Base-by-base conservation (phyloP, 257 asterid species). In the Striga asiatica region DNA sequence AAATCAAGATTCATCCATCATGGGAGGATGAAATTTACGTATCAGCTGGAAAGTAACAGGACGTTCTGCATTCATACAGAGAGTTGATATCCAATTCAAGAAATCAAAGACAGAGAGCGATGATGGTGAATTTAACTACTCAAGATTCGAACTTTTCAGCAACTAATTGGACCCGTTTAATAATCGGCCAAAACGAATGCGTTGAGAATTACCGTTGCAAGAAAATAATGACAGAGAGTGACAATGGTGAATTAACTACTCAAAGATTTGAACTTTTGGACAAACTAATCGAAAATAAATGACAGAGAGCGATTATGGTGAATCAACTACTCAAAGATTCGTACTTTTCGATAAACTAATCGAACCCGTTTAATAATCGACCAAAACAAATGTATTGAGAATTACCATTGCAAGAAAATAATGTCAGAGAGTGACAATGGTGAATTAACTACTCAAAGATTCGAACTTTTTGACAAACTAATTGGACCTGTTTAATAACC, bases 231-330 rank as follows among this genome's bases (percentile, higher is more conserved):
- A 24, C 5, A 38, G 62, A 14, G 60, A 48, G 25, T 38, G 66
- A 16, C 21, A 41, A 69, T 18, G 12, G 31, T 54, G 31, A 68
- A 55, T 50, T 52, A 58, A 48, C 18, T 1, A 3, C 35, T 34
- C 31, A 64, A 73, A 71, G 73, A 74, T 70, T 72, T 28, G 59
- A 57, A 48, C 71, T 58, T 60, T 34, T 25, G 38, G 18, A 35
- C 42, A 59, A 50, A 20, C 61, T n/a, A 34, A 58, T 22, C 50
- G 53, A 52, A 39, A 18, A 60, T 24, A 25, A 58, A 19, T 22
- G 5, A 24, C 5, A 38, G 62, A 14, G 60, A 48, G 25, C 46
- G 66, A 16, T 18, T 34, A 69, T 18, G 12, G 31, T 54, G 31
- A 68, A 55, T 50, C 56, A 58, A 48, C 18, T 1, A 3, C 35